phyloP scores from a whole-genome alignment of 2,329 filamentous ascomycete genomes.

The Aspergillus carbonarius region DNA sequence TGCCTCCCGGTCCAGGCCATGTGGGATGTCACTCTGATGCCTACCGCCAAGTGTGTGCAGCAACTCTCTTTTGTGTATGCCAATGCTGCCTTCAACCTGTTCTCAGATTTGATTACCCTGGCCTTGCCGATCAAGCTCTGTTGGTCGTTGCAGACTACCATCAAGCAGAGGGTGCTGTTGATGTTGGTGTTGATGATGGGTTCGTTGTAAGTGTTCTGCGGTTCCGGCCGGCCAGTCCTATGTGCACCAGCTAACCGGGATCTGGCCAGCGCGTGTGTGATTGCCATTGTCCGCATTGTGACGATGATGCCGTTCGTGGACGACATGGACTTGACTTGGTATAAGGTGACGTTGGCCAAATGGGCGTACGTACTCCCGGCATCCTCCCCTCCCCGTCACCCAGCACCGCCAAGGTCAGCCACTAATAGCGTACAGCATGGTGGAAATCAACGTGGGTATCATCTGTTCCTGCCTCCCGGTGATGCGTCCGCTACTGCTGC shows the following conservation, averaged over 20 bases:
- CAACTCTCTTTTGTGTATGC: constrained; percentile 16
- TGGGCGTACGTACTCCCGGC: constrained; percentile 15
- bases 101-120: constrained; percentile 14
- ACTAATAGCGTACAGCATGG: constrained; percentile 6
- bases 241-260: too few relatives aligned
- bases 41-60: constrained; percentile 11
- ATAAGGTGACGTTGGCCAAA: constrained; percentile 17
- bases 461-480: constrained; percentile 16
- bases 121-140: constrained; percentile 12
- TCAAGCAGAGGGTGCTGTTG: constrained; percentile 9
- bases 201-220: constrained; percentile 18
- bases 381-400: too few relatives aligned
- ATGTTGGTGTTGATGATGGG: constrained; percentile 13
- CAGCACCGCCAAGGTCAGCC: too few relatives aligned
- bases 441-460: constrained; percentile 19
- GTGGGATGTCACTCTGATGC: constrained; percentile 17
- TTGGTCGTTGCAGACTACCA: constrained; percentile 11
- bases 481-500: constrained; percentile 12
- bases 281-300: constrained; percentile 16
- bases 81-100: constrained; percentile 15
- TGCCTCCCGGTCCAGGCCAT: constrained; percentile 14
- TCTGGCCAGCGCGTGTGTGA: constrained; percentile 12
- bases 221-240: too few relatives aligned
- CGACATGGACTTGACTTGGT: constrained; percentile 15
- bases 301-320: constrained; percentile 16